Percentiles rank a stretch among this genome's conserved stretches.
phyloP scores from a whole-genome alignment of 2,329 filamentous ascomycete species.

The Fusarium redolens region DNA sequence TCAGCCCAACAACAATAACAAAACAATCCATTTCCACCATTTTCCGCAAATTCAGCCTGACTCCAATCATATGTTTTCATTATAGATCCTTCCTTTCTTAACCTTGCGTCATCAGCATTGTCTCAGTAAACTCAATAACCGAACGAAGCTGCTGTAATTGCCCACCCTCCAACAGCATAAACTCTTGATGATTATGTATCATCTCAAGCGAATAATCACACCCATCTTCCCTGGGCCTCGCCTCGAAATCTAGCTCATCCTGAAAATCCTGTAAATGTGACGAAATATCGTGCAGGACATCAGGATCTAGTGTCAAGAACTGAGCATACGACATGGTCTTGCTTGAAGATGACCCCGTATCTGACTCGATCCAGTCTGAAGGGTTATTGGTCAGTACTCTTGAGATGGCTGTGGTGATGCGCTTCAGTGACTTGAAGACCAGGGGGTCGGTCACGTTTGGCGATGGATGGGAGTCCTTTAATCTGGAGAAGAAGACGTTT shows the following conservation, averaged over 20 bases:
- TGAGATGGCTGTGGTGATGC: conserved; percentile 25
- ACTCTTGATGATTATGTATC: conserved; percentile 32
- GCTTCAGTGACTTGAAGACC: neutral
- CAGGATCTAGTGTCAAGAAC: conserved; percentile 29
- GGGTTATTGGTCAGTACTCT: conserved; percentile 41
- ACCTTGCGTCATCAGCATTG: conserved; percentile 7
- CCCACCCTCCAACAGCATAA: conserved; percentile 19
- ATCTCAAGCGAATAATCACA: conserved; percentile 2
- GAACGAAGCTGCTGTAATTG: conserved; percentile 16
- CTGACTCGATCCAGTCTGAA: conserved; percentile 42
- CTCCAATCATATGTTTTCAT: neutral
- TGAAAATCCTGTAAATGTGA: conserved; percentile 22
- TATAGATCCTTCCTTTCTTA: neutral
- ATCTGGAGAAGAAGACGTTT: neutral
- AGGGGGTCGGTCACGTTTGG: neutral
- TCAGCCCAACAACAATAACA: neutral
- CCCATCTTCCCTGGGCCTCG: neutral
- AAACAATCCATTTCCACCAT: neutral
- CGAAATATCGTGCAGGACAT: conserved; percentile 28
- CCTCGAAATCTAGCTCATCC: conserved; percentile 22
- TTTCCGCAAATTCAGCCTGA: neutral
- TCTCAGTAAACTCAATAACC: conserved; percentile 25
- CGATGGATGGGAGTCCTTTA: neutral
- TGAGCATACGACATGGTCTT: conserved; percentile 26
- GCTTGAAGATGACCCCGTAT: neutral